Evolutionary conservation across 2,329 filamentous ascomycete genomes (phyloP).

Genomic region (Hymenotorrendiella dingleyae): DNA sequence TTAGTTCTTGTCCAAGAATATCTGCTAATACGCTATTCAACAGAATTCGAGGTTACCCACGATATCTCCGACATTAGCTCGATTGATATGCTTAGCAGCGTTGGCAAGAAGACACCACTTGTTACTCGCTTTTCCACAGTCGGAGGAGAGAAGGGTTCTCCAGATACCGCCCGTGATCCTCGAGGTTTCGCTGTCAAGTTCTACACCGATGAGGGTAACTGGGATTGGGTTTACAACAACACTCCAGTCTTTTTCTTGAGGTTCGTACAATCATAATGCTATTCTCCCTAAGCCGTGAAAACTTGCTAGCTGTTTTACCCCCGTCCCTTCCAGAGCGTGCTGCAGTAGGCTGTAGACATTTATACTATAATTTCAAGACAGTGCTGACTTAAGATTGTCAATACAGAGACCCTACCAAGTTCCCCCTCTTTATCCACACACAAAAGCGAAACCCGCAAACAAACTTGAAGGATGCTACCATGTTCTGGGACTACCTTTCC

Average conservation of each 20-base stretch:
- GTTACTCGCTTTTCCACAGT: conserved; percentile 67
- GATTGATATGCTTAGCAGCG: conserved; percentile 38
- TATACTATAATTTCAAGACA: too few relatives aligned
- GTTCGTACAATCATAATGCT: too few relatives aligned
- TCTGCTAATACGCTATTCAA: conserved; percentile 7
- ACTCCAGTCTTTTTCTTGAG: conserved; percentile 75
- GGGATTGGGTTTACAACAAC: conserved; percentile 72
- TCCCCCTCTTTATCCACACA: conserved; percentile 70
- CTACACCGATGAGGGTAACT: conserved; percentile 64
- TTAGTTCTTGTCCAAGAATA: not conserved
- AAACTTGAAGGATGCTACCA: conserved; percentile 57
- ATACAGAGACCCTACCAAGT: conserved; percentile 67
- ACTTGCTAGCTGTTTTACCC: too few relatives aligned
- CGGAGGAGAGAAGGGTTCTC: conserved; percentile 61
- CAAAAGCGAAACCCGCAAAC: conserved; percentile 72
- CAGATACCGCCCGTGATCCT: conserved; percentile 62
- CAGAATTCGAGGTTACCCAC: conserved; percentile 29
- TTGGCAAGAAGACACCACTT: conserved; percentile 64
- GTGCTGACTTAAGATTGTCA: too few relatives aligned
- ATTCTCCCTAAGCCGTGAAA: too few relatives aligned
- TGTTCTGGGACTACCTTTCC: conserved; percentile 44
- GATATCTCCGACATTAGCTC: conserved; percentile 24
- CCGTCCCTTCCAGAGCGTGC: too few relatives aligned
- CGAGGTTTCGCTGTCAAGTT: conserved; percentile 67
- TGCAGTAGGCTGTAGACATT: too few relatives aligned